phyloP scores from a whole-genome alignment of 257 asterid species.

The Ilex asprella region DNA sequence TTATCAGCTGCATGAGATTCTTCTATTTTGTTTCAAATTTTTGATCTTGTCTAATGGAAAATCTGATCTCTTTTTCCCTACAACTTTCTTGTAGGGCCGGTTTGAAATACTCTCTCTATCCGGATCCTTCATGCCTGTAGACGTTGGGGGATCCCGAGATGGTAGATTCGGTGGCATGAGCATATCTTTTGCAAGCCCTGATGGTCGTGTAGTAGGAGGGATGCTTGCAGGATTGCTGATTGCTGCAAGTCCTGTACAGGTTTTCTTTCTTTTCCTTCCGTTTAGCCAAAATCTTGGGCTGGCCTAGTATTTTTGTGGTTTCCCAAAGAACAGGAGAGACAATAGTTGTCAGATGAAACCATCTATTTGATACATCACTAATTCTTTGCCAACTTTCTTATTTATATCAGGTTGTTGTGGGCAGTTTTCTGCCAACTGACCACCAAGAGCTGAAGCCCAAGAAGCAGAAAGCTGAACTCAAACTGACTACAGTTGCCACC shows the following conservation, averaged over 20 bases:
- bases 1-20: too few relatives aligned
- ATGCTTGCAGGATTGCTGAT: conserved; percentile 58
- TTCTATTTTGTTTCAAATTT: not conserved
- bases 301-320: too few relatives aligned
- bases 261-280: not conserved
- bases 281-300: not conserved
- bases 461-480: conserved; percentile 44
- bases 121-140: conserved; percentile 76
- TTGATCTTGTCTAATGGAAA: not conserved
- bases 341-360: too few relatives aligned
- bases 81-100: conserved; percentile 36
- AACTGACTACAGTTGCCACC: conserved; percentile 12
- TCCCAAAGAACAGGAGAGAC: too few relatives aligned
- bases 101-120: conserved; percentile 60
- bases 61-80: not conserved
- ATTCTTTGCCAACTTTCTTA: too few relatives aligned
- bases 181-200: conserved; percentile 69
- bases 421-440: conserved; percentile 65
- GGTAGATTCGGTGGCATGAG: conserved; percentile 68
- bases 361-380: too few relatives aligned
- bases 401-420: conserved; percentile 54
- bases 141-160: conserved; percentile 38
- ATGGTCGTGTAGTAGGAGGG: conserved; percentile 89
- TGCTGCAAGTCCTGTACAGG: conserved; percentile 82
- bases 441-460: conserved; percentile 49